Base-by-base conservation (phyloP, 441 rosid genomes). In the Sinapis alba region DNA sequence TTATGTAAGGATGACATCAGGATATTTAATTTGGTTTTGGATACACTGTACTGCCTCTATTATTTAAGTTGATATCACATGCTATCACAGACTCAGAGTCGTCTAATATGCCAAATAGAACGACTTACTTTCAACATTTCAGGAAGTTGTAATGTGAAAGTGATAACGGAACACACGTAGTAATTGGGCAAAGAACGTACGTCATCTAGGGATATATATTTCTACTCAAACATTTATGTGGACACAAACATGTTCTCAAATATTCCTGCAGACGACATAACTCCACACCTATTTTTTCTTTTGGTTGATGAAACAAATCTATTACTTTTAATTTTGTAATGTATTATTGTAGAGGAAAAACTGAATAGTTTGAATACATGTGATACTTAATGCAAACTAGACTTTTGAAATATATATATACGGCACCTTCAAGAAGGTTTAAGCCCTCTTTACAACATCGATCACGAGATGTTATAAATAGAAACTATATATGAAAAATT, bases 91-190 rank as follows among this genome's bases (percentile, higher is more conserved):
- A 61, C 57, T 34, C 47, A 6, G 3, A 61, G 74, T 75, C 74
- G 74, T 75, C 79, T 75, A 75, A 75, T 75, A 75, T 36, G 74
- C 64, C 58, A 68, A 75, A 61, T 68, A 68, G 69, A 62, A 18
- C 47, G 26, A 75, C 1, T 61, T 27, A 1, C 7, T 50, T 62
- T 41, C 70, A 69, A 63, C 62, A 2, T 20, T 57, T 57, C 10
- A 4, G 2, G 7, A 73, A 62, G 10, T 54, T 62, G 0, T 34
- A 15, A 11, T 63, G 79, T 28, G 75, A 63, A 69, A 28, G 21
- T 21, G 66, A 76, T 56, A 76, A 41, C 28, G 65, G 69, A 62
- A 67, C 10, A 53, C 47, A 68, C 68, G 68, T 60, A 23, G 30
- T 24, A 32, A 47, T 6, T 32, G 28, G 56, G 43, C 54, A 13